Evolutionary conservation across 306 rosid genomes (phyloP), one percentile per base, ranked within the genome.

Genomic region (Dryas alaskensis): DNA sequence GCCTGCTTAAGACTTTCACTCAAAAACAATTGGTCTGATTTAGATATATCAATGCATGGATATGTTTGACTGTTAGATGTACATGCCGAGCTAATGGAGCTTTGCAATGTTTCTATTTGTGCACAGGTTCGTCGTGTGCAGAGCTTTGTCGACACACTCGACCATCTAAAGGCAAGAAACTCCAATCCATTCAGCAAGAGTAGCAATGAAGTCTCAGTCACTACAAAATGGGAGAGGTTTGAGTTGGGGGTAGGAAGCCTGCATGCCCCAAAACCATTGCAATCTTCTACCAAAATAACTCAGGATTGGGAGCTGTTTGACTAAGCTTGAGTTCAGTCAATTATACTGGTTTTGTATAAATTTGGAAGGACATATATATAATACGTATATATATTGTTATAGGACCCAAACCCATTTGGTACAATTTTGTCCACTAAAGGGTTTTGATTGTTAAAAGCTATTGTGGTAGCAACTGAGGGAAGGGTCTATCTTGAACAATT

Each of bases 121-220:
- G 50, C 42, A 71, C 79, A 91, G 95, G 95, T 91, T 45, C 73
- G 76, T 55, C 89, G 95, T 22, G 88, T 91, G 31, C 95, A 89
- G 76, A 83, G 84, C 59, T 84, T 82, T 9, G 91, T 81, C 5
- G 91, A 89, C 61, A 76, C 48, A 58, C 74, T 91, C 3, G 94
- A 87, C 84, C 84, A 76, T 27, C 64, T 91, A 6, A 91, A 87
- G 85, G 88, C 70, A 37, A 80, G 82, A 83, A 89, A 77, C 65
- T 77, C 60, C 4, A 73, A 63, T 80, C 68, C 84, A 8, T 70
- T 70, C 50, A 67, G 78, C 74, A 78, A 69, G 50, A 66, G 48
- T 45, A 76, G 19, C 75, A 81, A 82, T 49, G 71, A 58, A 12
- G 86, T 79, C 9, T 70, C 83, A 2, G 83, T 74, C 55, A 73